phyloP scores from a whole-genome alignment of 2,329 filamentous ascomycete species.

The Helotiales sp. region DNA sequence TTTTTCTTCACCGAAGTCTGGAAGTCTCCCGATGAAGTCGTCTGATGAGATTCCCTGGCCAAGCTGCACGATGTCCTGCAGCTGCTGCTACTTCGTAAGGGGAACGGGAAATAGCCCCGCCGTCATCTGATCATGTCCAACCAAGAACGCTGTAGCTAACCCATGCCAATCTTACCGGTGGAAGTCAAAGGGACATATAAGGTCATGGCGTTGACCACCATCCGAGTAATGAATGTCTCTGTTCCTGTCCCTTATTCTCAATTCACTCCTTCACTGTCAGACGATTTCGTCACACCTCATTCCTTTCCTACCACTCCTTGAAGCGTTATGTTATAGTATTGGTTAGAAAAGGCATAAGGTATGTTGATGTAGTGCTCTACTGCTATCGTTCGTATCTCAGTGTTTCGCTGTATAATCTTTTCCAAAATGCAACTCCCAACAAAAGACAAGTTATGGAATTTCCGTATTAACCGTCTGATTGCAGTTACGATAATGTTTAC shows the following conservation, averaged over 20 bases:
- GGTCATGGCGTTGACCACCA: constrained; percentile 1
- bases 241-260: neutral
- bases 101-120: neutral
- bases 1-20: neutral
- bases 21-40: constrained; percentile 7
- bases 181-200: constrained; percentile 12
- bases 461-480: neutral
- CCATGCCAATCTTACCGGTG: constrained; percentile 2
- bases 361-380: neutral
- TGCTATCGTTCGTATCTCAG: too few relatives aligned
- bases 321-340: constrained; percentile 8
- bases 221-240: constrained; percentile 6
- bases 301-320: neutral
- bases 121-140: constrained; percentile 7
- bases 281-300: neutral
- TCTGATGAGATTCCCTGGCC: constrained; percentile 7
- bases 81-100: neutral
- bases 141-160: constrained; percentile 1
- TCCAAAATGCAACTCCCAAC: too few relatives aligned
- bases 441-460: too few relatives aligned
- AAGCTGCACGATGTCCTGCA: neutral
- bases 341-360: constrained; percentile 7
- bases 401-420: too few relatives aligned
- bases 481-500: constrained; percentile 9
- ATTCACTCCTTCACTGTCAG: constrained; percentile 5